Evolutionary conservation across 116 monocot genomes (phyloP).

Genomic region (Zostera marina): DNA sequence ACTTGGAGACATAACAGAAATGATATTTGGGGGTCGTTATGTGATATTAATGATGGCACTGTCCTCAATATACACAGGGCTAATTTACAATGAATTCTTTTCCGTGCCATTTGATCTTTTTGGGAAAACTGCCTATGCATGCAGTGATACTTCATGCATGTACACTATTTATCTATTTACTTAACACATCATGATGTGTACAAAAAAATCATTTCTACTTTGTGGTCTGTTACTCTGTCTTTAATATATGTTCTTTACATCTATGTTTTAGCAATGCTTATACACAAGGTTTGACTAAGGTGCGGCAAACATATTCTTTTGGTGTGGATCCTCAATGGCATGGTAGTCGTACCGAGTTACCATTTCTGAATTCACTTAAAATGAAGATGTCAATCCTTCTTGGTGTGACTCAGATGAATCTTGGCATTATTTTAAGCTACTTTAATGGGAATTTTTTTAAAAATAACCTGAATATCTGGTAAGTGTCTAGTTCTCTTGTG

Average conservation of each 20-base stretch:
- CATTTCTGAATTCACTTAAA: slow-evolving; percentile 96
- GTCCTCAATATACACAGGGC: slow-evolving; percentile 95
- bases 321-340: slow-evolving; percentile 91
- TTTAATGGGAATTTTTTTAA: slow-evolving; percentile 80
- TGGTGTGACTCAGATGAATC: slow-evolving; percentile 97
- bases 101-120: slow-evolving; percentile 96
- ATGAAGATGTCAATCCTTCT: slow-evolving; percentile 99
- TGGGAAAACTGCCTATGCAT: slow-evolving; percentile 84
- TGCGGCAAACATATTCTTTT: slow-evolving; percentile 64
- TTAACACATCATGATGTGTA: not conserved
- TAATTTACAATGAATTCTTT: slow-evolving; percentile 98
- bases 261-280: slow-evolving; percentile 45
- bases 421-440: slow-evolving; percentile 86
- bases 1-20: slow-evolving; percentile 93
- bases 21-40: slow-evolving; percentile 98
- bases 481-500: slow-evolving; percentile 4
- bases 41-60: slow-evolving; percentile 94
- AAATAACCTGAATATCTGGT: slow-evolving; percentile 87
- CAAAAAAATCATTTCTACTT: not conserved
- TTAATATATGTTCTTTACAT: not conserved
- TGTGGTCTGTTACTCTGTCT: not conserved
- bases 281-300: slow-evolving; percentile 58
- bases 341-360: slow-evolving; percentile 90
- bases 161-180: slow-evolving; percentile 5
- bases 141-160: slow-evolving; percentile 92